phyloP scores from a whole-genome alignment of 371 early-diverging fungal species.

The Mucor lusitanicus region DNA sequence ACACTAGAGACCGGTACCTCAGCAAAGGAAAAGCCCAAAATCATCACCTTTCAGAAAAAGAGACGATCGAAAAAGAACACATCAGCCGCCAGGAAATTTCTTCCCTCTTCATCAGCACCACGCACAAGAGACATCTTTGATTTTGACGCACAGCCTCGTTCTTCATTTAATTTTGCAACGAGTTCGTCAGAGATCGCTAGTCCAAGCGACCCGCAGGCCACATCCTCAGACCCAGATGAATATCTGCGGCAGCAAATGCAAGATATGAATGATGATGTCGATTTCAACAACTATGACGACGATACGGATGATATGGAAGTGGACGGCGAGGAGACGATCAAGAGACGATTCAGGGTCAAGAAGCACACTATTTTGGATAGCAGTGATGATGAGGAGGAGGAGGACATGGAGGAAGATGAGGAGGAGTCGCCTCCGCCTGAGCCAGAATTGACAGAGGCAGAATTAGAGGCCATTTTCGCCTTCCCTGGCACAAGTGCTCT shows the following conservation, averaged over 20 bases:
- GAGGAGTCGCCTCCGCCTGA: background rate
- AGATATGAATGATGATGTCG: background rate
- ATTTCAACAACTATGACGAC: background rate
- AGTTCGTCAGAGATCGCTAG: background rate
- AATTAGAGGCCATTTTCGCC: constrained; percentile 2
- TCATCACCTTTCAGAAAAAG: constrained; percentile 1
- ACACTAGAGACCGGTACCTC: background rate
- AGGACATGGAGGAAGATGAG: background rate
- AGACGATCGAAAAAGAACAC: background rate
- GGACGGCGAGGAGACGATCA: background rate
- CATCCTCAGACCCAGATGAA: background rate
- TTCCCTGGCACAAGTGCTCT: background rate
- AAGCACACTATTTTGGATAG: background rate
- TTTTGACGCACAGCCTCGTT: constrained; percentile 1
- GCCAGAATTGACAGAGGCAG: background rate
- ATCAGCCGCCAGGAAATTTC: background rate
- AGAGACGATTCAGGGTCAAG: background rate
- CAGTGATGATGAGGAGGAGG: background rate
- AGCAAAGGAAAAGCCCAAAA: background rate
- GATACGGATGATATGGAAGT: background rate
- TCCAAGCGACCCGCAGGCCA: background rate
- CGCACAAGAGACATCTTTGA: constrained; percentile 6
- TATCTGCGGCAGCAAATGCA: background rate
- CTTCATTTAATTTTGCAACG: background rate
- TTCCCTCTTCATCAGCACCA: background rate